Conservation (phyloP, 1,139 yeast genomes). For the Lodderomyces metapsilosis region DNA sequence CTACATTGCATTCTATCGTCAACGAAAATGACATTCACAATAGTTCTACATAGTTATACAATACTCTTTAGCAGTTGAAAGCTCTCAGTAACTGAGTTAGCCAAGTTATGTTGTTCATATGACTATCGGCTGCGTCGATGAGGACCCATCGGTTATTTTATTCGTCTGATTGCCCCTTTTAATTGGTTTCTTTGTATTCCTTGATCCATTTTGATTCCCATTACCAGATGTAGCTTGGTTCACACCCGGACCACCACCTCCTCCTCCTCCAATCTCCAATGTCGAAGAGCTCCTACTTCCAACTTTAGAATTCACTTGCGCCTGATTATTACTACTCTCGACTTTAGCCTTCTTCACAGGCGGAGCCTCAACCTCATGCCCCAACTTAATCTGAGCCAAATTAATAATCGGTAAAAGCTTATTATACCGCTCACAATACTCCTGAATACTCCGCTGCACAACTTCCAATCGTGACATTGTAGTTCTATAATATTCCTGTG, state of each 20-base stretch:
- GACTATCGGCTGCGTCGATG: slow-evolving; percentile 11
- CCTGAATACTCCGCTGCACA: slow-evolving; percentile 39
- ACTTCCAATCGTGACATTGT: slow-evolving; percentile 31
- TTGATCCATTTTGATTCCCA: slow-evolving; percentile 4
- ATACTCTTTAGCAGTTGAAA: too few relatives aligned
- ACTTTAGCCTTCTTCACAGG: slow-evolving; percentile 15
- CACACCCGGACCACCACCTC: too few relatives aligned
- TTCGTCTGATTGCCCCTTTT: background rate
- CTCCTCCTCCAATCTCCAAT: background rate
- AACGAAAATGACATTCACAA: too few relatives aligned
- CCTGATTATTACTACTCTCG: background rate
- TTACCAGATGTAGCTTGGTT: slow-evolving; percentile 2
- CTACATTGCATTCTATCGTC: too few relatives aligned
- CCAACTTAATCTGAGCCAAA: slow-evolving; percentile 49
- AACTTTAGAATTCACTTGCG: too few relatives aligned
- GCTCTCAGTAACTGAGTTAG: too few relatives aligned
- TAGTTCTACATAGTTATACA: too few relatives aligned
- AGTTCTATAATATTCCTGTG: slow-evolving; percentile 35
- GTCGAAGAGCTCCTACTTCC: too few relatives aligned
- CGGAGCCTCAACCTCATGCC: slow-evolving; percentile 43
- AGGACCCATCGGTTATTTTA: slow-evolving; percentile 8
- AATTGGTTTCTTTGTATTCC: slow-evolving; percentile 3
- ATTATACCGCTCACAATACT: slow-evolving; percentile 45
- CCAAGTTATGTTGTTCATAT: background rate
- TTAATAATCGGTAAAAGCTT: slow-evolving; percentile 49